Base-by-base conservation (phyloP, 2,329 filamentous ascomycete genomes). In the Seiridium unicorne region DNA sequence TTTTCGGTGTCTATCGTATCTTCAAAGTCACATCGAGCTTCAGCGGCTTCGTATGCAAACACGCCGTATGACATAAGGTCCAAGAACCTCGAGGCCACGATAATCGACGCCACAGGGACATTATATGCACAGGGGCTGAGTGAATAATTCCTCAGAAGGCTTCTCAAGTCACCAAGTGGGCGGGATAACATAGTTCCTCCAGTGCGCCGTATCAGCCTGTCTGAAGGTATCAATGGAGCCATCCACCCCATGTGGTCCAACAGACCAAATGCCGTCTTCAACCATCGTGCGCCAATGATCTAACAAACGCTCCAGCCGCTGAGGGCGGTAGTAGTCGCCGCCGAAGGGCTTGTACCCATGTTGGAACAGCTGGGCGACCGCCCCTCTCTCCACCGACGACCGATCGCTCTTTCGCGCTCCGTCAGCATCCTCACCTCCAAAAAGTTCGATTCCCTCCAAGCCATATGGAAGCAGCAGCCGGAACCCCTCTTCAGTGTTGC, bases 301-400 rank as follows among this genome's bases (percentile, higher is more conserved):
- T 1, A 72, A 62, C 47, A 72, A 57, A 35, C 65, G 60, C 59
- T 72, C 66, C 32, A 72, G 54, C 6, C 66, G 42, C 53, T 68
- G 67, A 3, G 70, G 42, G 3, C 71, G 64, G 26, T 66, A 65
- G 31, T 61, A 68, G 34, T 71, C 61, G n/a, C 71, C 70, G 7
- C 72, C 70, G 46, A 73, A 73, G 47, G 68, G 68, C 61, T 73
- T 72, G 47, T 61, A 70, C 53, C 70, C 70, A 66, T 74, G 70
- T 55, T 74, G 68, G 55, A 73, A 74, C 47, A 74, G 64, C 6
- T 69, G 68, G 36, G 65, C 59, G 47, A 65, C 64, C 1, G 35
- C 58, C 1, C 57, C 63, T 34, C n/a, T 48, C 18, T 53, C 55
- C 47, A 70, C 47, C 58, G 66, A 55, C 9, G 51, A 58, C 59